Conservation (phyloP, 768 basidiomycete species). For the Suillus subalutaceus region DNA sequence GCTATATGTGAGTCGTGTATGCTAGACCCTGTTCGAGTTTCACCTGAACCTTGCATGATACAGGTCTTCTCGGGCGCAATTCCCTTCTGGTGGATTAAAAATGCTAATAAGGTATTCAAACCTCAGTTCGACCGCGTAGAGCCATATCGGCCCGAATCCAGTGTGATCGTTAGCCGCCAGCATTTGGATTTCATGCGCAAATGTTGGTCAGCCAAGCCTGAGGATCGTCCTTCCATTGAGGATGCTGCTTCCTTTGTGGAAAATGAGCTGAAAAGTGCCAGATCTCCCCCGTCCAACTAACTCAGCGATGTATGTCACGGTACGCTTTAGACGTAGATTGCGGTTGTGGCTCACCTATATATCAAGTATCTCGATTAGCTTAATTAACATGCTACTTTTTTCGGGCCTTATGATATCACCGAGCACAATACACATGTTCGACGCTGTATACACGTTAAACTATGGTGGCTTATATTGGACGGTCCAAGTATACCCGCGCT, state of each 20-base stretch:
- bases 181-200: constrained; percentile 1
- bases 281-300: neutral
- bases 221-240: neutral
- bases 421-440: neutral
- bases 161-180: neutral
- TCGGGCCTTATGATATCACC: too few relatives aligned
- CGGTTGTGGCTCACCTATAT: neutral
- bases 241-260: neutral
- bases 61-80: neutral
- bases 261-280: neutral
- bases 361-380: neutral
- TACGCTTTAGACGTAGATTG: neutral
- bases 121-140: neutral
- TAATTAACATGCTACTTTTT: neutral
- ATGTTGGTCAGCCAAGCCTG: constrained; percentile 1
- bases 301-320: neutral
- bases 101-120: neutral
- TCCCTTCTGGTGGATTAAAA: neutral
- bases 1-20: neutral
- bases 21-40: neutral
- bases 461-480: neutral
- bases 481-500: too few relatives aligned
- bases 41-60: neutral
- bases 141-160: neutral
- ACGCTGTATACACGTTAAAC: neutral